Evolutionary conservation across 768 basidiomycete genomes (phyloP).

Genomic region (Cytidiella melzeri): DNA sequence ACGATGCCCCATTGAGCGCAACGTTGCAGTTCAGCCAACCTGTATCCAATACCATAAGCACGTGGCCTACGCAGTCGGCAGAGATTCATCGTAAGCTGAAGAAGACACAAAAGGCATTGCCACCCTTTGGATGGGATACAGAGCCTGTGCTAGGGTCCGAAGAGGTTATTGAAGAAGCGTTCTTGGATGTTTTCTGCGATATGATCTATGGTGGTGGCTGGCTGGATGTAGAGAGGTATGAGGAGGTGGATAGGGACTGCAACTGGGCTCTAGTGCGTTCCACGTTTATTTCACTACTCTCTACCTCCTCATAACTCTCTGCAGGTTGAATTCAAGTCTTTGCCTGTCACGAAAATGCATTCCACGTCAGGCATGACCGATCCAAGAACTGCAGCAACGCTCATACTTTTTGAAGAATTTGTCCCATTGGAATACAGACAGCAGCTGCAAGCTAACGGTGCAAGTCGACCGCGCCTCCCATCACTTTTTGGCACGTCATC

Average conservation of each 20-base stretch:
- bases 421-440: conserved; percentile 85
- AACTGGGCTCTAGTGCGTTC: conserved; percentile 85
- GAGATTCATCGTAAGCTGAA: conserved; percentile 75
- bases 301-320: background rate
- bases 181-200: conserved; percentile 83
- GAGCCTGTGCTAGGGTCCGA: conserved; percentile 72
- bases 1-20: conserved; percentile 66
- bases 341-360: conserved; percentile 36
- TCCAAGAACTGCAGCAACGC: conserved; percentile 64
- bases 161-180: conserved; percentile 85
- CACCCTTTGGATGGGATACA: conserved; percentile 91
- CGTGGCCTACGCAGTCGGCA: conserved; percentile 71
- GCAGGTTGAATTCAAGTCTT: conserved; percentile 84
- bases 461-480: conserved; percentile 52
- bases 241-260: conserved; percentile 76
- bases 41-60: conserved; percentile 48
- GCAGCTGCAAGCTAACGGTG: conserved; percentile 49
- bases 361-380: conserved; percentile 36
- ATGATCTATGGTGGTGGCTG: conserved; percentile 79
- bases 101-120: conserved; percentile 75
- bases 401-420: conserved; percentile 89
- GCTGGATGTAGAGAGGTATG: conserved; percentile 70
- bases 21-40: conserved; percentile 76
- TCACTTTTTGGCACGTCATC: conserved; percentile 54
- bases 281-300: background rate